These are phyloP conservation scores for Rhodotorula sp. DNA, from an alignment of 1,284 basidiomycete species.

Conservation along the genomic window DNA sequence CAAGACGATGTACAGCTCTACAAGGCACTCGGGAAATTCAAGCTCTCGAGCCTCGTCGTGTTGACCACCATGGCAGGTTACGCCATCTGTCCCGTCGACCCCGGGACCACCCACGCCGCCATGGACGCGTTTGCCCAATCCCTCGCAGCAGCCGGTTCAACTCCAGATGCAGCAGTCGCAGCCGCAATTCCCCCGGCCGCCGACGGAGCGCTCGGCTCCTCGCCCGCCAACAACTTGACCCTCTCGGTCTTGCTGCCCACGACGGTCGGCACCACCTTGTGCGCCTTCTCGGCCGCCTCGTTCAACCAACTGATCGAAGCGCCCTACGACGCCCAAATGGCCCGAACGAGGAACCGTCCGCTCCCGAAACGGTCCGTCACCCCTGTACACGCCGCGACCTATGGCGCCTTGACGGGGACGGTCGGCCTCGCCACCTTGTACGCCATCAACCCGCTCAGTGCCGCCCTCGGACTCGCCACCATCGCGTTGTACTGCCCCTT, in stretches of 20 bases:
- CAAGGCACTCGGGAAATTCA: constrained; percentile 79
- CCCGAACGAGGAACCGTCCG: constrained; percentile 81
- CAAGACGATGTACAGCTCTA: constrained; percentile 55
- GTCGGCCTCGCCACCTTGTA: constrained; percentile 75
- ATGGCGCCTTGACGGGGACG: constrained; percentile 71
- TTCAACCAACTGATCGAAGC: constrained; percentile 94
- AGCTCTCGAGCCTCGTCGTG: constrained; percentile 82
- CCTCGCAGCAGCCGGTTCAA: constrained; percentile 18
- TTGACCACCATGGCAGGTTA: constrained; percentile 90
- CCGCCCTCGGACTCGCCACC: constrained; percentile 77
- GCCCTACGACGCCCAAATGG: constrained; percentile 96
- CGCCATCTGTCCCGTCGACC: constrained; percentile 82
- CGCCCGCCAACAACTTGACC: constrained; percentile 32
- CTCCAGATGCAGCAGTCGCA: constrained; percentile 4
- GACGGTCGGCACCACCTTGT: constrained; percentile 83
- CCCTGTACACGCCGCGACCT: constrained; percentile 77
- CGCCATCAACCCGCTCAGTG: constrained; percentile 84
- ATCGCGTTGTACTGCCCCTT: constrained; percentile 85
- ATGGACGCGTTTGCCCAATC: constrained; percentile 56
- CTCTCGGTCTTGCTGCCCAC: constrained; percentile 67
- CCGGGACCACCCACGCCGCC: constrained; percentile 52
- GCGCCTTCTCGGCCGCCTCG: constrained; percentile 88
- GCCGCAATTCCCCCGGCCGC: neutral
- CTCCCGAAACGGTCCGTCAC: constrained; percentile 81
- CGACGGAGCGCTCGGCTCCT: constrained; percentile 5